These are phyloP conservation scores for Epichloe uncinata DNA, from an alignment of 2,329 filamentous ascomycete species.

Conservation along the genomic window DNA sequence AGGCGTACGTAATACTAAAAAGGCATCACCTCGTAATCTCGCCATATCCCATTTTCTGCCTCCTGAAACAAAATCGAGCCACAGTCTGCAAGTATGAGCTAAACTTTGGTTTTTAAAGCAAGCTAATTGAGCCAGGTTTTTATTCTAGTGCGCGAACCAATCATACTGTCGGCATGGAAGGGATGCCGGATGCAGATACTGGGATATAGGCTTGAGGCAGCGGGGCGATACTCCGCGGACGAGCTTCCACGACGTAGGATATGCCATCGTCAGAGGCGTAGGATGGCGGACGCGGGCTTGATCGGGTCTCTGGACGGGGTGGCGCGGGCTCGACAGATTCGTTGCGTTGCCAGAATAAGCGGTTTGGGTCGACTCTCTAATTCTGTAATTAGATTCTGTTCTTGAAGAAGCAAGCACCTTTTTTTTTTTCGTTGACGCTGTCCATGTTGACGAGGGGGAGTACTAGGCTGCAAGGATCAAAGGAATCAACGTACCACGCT, in stretches of 20 bases:
- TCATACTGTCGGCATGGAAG: background rate
- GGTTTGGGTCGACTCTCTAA: constrained; percentile 63
- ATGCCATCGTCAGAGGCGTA: constrained; percentile 67
- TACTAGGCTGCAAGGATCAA: background rate
- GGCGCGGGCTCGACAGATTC: constrained; percentile 19
- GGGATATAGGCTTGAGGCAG: constrained; percentile 19
- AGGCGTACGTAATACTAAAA: no score
- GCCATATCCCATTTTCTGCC: no score
- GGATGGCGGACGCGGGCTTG: constrained; percentile 49
- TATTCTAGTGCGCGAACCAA: background rate
- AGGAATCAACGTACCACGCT: constrained; percentile 53
- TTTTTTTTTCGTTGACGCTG: no score
- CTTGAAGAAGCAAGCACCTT: background rate
- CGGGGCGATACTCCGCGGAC: constrained; percentile 45
- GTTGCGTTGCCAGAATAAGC: constrained; percentile 69
- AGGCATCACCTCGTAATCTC: no score
- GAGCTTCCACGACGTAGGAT: constrained; percentile 56
- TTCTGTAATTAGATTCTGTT: background rate
- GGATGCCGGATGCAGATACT: background rate
- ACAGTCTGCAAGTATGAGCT: no score
- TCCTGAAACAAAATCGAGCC: no score
- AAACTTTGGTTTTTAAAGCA: no score
- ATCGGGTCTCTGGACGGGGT: constrained; percentile 12
- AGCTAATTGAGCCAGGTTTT: no score
- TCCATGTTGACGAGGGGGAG: no score